phyloP scores from a whole-genome alignment of 768 basidiomycete genomes.

The Lentinula aciculospora region DNA sequence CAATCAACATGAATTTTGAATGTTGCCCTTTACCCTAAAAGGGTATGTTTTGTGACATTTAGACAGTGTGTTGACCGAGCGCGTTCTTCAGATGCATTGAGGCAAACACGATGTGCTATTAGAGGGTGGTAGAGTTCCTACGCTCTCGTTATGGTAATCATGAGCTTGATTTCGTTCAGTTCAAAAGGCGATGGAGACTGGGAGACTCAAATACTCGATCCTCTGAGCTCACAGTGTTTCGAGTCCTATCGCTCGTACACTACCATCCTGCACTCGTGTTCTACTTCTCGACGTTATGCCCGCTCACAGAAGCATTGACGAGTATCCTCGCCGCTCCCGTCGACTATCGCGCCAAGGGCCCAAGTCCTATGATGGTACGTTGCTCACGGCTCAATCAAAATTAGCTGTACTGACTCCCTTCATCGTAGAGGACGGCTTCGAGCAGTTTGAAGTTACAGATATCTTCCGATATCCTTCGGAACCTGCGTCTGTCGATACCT shows the following conservation, averaged over 20 bases:
- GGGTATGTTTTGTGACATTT: conserved; percentile 4
- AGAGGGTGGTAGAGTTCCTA: conserved; percentile 23
- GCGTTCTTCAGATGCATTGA: conserved; percentile 19
- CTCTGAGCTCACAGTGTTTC: not conserved
- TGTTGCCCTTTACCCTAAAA: not conserved
- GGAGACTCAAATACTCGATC: not conserved
- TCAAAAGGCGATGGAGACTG: conserved; percentile 17
- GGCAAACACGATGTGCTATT: conserved; percentile 34
- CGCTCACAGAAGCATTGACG: conserved; percentile 9
- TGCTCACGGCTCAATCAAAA: conserved; percentile 4
- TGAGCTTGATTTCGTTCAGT: conserved; percentile 10
- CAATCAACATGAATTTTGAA: not conserved
- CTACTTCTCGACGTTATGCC: conserved; percentile 9
- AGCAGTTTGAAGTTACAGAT: not conserved
- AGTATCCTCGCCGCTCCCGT: conserved; percentile 31
- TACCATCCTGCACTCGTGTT: not conserved
- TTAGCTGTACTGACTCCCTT: not conserved
- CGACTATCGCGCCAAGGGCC: conserved; percentile 36
- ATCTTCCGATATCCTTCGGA: not conserved
- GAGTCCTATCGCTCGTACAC: conserved; percentile 13
- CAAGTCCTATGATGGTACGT: conserved; percentile 23
- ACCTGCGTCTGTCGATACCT: not conserved
- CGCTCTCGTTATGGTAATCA: conserved; percentile 7
- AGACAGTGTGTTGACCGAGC: not conserved
- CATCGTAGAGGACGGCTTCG: not conserved